Evolutionary conservation across 805 yeast species (phyloP).

Genomic region (Zygosaccharomyces rouxii): DNA sequence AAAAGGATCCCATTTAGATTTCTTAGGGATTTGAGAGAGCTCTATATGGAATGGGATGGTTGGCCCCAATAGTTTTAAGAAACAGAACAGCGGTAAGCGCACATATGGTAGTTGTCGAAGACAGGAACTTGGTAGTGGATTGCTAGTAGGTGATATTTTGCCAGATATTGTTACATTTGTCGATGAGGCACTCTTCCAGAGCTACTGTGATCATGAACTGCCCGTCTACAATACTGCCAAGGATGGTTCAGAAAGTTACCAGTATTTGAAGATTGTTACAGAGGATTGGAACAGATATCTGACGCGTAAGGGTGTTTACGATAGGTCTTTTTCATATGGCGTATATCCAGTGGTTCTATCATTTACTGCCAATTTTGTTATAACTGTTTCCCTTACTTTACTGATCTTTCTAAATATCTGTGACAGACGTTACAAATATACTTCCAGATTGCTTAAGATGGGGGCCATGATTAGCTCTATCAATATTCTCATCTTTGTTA

Average conservation of each 20-base stretch:
- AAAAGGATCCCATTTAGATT: not conserved
- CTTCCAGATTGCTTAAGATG: constrained; percentile 26
- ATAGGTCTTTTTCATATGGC: constrained; percentile 49
- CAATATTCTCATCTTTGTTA: constrained; percentile 49
- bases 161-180: constrained; percentile 14
- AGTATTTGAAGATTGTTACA: constrained; percentile 36
- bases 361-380: constrained; percentile 58
- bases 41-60: constrained; percentile 2
- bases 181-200: constrained; percentile 25
- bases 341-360: constrained; percentile 61
- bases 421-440: constrained; percentile 50
- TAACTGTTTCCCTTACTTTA: constrained; percentile 58
- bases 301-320: constrained; percentile 23
- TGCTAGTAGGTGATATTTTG: constrained; percentile 24
- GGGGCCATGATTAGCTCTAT: constrained; percentile 52
- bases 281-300: constrained; percentile 49
- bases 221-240: constrained; percentile 38
- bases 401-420: constrained; percentile 63
- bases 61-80: not conserved
- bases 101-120: constrained; percentile 34
- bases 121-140: constrained; percentile 33
- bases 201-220: constrained; percentile 33
- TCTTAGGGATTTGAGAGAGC: not conserved
- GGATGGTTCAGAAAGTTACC: constrained; percentile 36
- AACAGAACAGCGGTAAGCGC: not conserved